Conservation (phyloP, 805 yeast species). For the Lipomyces orientalis region DNA sequence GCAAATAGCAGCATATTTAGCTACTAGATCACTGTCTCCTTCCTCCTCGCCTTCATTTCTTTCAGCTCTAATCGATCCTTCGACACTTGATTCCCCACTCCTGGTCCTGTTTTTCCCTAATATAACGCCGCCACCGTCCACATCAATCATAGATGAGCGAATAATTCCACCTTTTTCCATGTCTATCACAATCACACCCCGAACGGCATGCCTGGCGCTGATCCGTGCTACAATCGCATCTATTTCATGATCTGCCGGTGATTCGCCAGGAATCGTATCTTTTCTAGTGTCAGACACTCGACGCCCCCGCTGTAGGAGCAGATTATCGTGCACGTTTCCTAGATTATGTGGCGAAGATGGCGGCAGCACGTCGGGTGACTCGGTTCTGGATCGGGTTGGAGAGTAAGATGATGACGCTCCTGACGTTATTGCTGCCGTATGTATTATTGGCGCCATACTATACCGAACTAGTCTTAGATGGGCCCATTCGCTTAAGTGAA, state of each 20-base stretch:
- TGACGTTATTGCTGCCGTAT: background rate
- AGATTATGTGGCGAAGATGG: background rate
- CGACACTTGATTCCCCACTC: background rate
- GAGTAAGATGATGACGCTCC: background rate
- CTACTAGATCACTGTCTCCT: conserved; percentile 14
- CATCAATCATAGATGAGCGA: conserved; percentile 18
- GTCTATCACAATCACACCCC: conserved; percentile 29
- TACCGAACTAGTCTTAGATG: background rate
- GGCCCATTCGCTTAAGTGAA: no score
- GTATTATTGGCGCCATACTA: background rate
- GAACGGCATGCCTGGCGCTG: conserved; percentile 25
- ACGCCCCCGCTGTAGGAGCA: background rate
- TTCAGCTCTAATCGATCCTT: background rate
- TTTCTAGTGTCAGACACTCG: background rate
- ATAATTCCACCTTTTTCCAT: conserved; percentile 17
- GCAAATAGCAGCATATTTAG: conserved; percentile 23
- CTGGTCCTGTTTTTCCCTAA: conserved; percentile 2
- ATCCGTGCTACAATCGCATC: conserved; percentile 32
- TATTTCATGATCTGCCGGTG: conserved; percentile 24
- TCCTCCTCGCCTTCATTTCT: conserved; percentile 2
- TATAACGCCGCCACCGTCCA: conserved; percentile 19
- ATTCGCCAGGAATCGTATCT: background rate
- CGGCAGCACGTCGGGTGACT: background rate
- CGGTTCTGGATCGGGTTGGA: background rate
- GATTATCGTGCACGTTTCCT: background rate